phyloP scores from a whole-genome alignment of 2,329 filamentous ascomycete genomes.

The Alternaria tenuissima region DNA sequence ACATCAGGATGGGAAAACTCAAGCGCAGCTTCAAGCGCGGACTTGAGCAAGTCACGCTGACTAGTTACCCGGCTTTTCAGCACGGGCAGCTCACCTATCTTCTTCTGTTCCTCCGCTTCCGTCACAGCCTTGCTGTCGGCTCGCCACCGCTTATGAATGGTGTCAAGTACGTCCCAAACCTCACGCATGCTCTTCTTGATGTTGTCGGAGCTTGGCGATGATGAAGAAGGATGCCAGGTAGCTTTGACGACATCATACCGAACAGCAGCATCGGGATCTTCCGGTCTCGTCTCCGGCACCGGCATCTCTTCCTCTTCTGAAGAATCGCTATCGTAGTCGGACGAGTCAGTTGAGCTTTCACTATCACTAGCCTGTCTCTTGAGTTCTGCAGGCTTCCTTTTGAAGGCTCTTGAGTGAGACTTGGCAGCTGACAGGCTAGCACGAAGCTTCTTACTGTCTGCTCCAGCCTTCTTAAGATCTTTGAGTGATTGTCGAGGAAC shows the following conservation, averaged over 20 bases:
- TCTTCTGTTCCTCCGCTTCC: conserved; percentile 66
- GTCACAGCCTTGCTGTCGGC: conserved; percentile 63
- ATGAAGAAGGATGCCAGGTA: conserved; percentile 66
- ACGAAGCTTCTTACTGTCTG: conserved; percentile 52
- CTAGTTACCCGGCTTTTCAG: conserved; percentile 65
- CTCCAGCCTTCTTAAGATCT: conserved; percentile 55
- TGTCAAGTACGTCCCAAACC: conserved; percentile 67
- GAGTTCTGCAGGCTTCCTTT: conserved; percentile 24
- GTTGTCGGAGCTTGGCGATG: conserved; percentile 58
- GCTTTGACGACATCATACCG: conserved; percentile 69
- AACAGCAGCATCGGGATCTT: conserved; percentile 61
- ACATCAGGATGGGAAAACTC: conserved; percentile 59
- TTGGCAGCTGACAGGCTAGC: conserved; percentile 41
- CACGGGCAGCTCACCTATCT: conserved; percentile 61
- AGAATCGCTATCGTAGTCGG: conserved; percentile 60
- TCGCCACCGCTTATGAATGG: conserved; percentile 69
- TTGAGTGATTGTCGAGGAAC: conserved; percentile 56
- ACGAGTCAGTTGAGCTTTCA: conserved; percentile 57
- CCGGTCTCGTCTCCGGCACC: conserved; percentile 61
- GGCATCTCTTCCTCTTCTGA: conserved; percentile 64
- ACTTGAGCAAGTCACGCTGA: conserved; percentile 65
- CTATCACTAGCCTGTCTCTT: conserved; percentile 53
- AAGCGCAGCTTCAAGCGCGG: conserved; percentile 56
- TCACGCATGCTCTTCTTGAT: conserved; percentile 64
- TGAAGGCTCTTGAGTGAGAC: conserved; percentile 29